Percentiles rank a stretch among this genome's conserved stretches.
Conservation (phyloP, 2,329 filamentous ascomycete species). For the Pseudovirgaria hyperparasitica region DNA sequence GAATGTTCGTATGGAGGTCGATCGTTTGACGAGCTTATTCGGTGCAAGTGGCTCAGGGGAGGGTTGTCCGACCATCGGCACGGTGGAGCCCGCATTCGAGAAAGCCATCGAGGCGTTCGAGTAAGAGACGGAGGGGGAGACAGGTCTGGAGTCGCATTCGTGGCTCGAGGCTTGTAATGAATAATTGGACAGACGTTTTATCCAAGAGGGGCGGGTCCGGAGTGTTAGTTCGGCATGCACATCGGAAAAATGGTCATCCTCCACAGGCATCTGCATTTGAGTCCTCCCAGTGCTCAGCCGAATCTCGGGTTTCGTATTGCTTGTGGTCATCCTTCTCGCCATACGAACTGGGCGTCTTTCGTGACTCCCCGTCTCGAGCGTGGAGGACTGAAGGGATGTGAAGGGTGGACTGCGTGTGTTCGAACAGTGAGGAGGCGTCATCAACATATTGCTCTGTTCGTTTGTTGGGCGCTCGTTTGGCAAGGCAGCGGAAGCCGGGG, state of each 20-base stretch:
- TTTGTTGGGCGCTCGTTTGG: slow-evolving; percentile 24
- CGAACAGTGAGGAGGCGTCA: slow-evolving; percentile 12
- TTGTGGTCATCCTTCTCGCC: slow-evolving; percentile 21
- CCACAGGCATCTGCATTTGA: slow-evolving; percentile 10
- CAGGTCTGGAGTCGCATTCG: slow-evolving; percentile 51
- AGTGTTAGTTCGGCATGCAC: slow-evolving; percentile 11
- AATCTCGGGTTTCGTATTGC: slow-evolving; percentile 11
- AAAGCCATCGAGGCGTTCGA: slow-evolving; percentile 44
- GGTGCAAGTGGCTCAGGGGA: slow-evolving; percentile 36
- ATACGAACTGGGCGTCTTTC: slow-evolving; percentile 18
- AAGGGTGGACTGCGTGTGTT: slow-evolving; percentile 12
- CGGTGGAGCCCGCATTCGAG: slow-evolving; percentile 41
- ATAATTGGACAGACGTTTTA: slow-evolving; percentile 57
- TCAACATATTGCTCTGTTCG: slow-evolving; percentile 13
- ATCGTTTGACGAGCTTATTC: slow-evolving; percentile 69
- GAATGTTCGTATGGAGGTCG: slow-evolving; percentile 41
- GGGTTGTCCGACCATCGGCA: slow-evolving; percentile 44
- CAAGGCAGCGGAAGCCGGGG: slow-evolving; percentile 23
- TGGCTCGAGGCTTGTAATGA: slow-evolving; percentile 51
- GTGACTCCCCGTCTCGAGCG: slow-evolving; percentile 14
- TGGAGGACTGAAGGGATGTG: slow-evolving; percentile 12
- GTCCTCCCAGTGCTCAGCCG: slow-evolving; percentile 10
- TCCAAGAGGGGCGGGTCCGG: slow-evolving; percentile 49
- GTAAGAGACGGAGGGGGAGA: slow-evolving; percentile 52
- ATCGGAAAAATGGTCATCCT: slow-evolving; percentile 14